Evolutionary conservation across 1,139 yeast species (phyloP), one percentile per base, ranked within the genome.

Genomic region (Candida frijolesensis): DNA sequence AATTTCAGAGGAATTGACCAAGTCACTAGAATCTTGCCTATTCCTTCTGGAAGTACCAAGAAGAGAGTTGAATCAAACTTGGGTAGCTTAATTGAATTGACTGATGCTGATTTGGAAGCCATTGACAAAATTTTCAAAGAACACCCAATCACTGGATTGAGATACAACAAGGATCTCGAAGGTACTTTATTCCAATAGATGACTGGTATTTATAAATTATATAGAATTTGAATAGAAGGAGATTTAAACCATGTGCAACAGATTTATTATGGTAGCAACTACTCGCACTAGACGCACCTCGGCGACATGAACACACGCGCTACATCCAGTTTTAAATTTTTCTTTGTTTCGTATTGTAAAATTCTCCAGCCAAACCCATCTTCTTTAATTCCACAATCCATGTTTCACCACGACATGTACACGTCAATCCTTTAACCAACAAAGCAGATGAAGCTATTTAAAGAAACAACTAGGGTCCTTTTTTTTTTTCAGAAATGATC

Each of bases 31-130:
- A 76, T 89, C 46, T 67, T 90, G 42, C 96, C 96, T 41, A 87
- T 89, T 63, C 96, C 96, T 22, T 85, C 91, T 49, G 84, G 89
- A 9, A 78, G 90, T 6, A 79, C 84, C 25, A 69, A 71, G 9
- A 75, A 67, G 14, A 83, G 88, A 62, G 82, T 86, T 29, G 74
- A 76, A 47, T 86, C 81, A 61, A 89, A 88, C 67, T 73, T 79
- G 56, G 71, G 77, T 7, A 58, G 56, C 38, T 64, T 70, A 19
- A 65, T 82, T 41, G 65, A 67, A 12, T 71, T 89, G 53, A 62
- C 82, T 10, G 80, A 76, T 32, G 78, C 63, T 0, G 90, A 86
- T 54, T 76, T 85, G 59, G 65, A 66, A 0, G 78, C 71, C 38
- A 73, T 84, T 48, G 76, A 82, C 51, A 63, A 68, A 10, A 73